phyloP scores from a whole-genome alignment of 176 grass and related monocot genomes.

The Elaeis guineensis region DNA sequence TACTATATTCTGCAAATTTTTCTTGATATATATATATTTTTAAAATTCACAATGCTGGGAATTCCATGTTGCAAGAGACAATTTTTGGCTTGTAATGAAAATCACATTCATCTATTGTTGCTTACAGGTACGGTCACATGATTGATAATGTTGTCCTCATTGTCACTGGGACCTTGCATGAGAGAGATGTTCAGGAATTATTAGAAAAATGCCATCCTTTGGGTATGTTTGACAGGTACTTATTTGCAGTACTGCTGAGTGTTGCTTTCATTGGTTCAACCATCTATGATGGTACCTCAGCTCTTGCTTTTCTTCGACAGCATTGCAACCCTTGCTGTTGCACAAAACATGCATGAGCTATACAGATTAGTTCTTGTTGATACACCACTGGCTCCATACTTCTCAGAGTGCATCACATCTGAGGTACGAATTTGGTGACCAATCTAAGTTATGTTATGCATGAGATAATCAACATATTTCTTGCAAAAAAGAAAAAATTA shows the following conservation, averaged over 20 bases:
- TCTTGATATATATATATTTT: no score
- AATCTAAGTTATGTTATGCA: no score
- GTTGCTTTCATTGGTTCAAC: no score
- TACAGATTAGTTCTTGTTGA: slow-evolving; percentile 97
- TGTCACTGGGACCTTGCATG: slow-evolving; percentile 95
- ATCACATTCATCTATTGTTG: neutral
- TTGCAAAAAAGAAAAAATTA: no score
- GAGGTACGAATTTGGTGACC: slow-evolving; percentile 39
- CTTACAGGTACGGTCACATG: slow-evolving; percentile 77
- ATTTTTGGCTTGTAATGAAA: neutral
- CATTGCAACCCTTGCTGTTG: slow-evolving; percentile 96
- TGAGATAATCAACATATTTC: no score
- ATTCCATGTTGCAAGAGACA: no score
- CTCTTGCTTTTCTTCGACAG: slow-evolving; percentile 22
- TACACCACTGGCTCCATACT: slow-evolving; percentile 87
- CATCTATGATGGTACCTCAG: neutral
- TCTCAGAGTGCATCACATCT: slow-evolving; percentile 99
- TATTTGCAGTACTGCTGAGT: neutral
- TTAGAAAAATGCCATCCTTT: slow-evolving; percentile 97
- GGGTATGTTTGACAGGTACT: slow-evolving; percentile 99
- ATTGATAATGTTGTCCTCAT: slow-evolving; percentile 99
- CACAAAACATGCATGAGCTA: slow-evolving; percentile 96
- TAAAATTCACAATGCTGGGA: no score
- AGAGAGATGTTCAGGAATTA: slow-evolving; percentile 94
- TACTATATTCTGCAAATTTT: neutral